These are phyloP conservation scores for Pseudocercospora ulei DNA, from an alignment of 2,329 filamentous ascomycete species.

Conservation along the genomic window DNA sequence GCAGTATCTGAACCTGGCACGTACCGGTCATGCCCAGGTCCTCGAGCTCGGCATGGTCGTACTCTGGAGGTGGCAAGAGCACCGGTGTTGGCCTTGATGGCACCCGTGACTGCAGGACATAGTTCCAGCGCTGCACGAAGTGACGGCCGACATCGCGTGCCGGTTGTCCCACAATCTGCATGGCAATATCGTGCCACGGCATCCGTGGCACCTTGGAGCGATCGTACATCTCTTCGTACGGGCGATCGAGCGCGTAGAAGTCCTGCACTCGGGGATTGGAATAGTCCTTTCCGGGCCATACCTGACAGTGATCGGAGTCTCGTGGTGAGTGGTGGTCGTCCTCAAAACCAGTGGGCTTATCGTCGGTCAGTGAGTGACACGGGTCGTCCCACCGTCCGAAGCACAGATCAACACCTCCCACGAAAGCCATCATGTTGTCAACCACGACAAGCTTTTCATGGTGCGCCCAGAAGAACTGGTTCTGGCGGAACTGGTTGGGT, in stretches of 20 bases:
- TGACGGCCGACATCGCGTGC: slow-evolving; percentile 88
- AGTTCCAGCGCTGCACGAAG: slow-evolving; percentile 98
- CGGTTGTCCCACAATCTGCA: slow-evolving; percentile 95
- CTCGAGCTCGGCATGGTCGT: slow-evolving; percentile 74
- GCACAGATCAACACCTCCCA: slow-evolving; percentile 90
- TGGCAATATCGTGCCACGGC: slow-evolving; percentile 97
- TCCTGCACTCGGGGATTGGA: slow-evolving; percentile 93
- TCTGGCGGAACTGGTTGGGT: slow-evolving; percentile 95
- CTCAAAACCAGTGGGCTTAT: slow-evolving; percentile 93
- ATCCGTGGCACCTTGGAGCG: slow-evolving; percentile 78
- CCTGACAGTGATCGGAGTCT: slow-evolving; percentile 86
- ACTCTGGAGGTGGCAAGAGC: slow-evolving; percentile 84
- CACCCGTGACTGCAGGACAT: slow-evolving; percentile 82
- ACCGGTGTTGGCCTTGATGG: slow-evolving; percentile 90
- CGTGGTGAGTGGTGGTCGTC: slow-evolving; percentile 59
- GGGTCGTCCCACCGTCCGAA: slow-evolving; percentile 97
- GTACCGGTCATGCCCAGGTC: slow-evolving; percentile 81
- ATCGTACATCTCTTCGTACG: slow-evolving; percentile 98
- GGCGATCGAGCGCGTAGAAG: slow-evolving; percentile 84
- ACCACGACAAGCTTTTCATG: slow-evolving; percentile 98
- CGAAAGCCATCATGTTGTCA: slow-evolving; percentile 90
- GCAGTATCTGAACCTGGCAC: slow-evolving; percentile 90
- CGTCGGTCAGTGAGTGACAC: slow-evolving; percentile 80
- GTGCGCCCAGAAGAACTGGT: slow-evolving; percentile 98
- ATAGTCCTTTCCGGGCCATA: slow-evolving; percentile 97